Base-by-base conservation (phyloP, 495 filamentous ascomycete species). In the Xylaria nigripes region DNA sequence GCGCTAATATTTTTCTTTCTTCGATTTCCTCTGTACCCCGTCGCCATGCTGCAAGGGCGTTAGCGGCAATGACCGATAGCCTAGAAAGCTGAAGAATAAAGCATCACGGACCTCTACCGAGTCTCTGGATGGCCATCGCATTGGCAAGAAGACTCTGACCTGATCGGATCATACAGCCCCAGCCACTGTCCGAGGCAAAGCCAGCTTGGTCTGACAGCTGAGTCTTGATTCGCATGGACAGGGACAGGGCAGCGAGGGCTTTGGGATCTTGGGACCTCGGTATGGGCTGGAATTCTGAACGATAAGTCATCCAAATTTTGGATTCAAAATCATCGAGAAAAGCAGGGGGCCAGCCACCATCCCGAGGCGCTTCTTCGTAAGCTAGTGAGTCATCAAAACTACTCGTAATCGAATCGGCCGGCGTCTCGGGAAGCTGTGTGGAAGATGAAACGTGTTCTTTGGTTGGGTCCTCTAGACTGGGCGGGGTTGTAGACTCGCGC, bases 101-200 rank as follows among this genome's bases (percentile, higher is more conserved):
- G 48, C 9, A 46, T 9, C 15, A 65, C 75, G 47, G 81, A 90
- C 89, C 87, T 78, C 93, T 83, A 5, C 93, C 93, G 27, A 96
- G 72, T 45, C 74, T 74, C 34, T 91, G 69, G 21, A 86, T 78
- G 10, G 77, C 65, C 50, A 97, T 71, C 4, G 92, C 78, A 66
- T 97, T 97, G 32, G 91, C 93, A 29, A 99, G 73, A 15, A 99
- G 74, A 60, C 89, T 88, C 71, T 99, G 94, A 10, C 93, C 94
- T 0, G 92, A 95, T 60, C 94, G 78, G 59, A 99, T 97, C 94
- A 99, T 99, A 63, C 94, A 99, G 0, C 94, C 94, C 90, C 94
- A 99, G 30, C 93, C 93, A 0, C 88, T 89, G 69, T 99, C 94
- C 2, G 88, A 92, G 19, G 89, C 85, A 72, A 99, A 99, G 18